A percentile compares a stretch with the other conserved stretches of the same genome.
These are phyloP conservation scores for Candida albicans DNA, from an alignment of 1,139 yeast species.

Conservation along the genomic window DNA sequence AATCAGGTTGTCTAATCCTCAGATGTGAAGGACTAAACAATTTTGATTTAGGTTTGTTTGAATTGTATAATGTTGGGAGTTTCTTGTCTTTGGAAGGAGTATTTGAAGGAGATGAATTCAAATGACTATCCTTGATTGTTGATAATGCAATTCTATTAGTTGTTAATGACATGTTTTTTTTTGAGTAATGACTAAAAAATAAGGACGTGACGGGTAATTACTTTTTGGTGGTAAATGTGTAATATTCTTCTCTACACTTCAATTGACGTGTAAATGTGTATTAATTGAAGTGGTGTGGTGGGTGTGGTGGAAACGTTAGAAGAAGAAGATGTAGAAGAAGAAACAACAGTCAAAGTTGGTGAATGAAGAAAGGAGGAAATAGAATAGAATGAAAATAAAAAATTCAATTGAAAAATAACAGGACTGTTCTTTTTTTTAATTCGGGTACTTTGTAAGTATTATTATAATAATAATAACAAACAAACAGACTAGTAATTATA, in stretches of 20 bases:
- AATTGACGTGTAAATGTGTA: neutral
- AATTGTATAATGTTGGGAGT: conserved; percentile 7
- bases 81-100: conserved; percentile 7
- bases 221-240: neutral
- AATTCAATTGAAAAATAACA: neutral
- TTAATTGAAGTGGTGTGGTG: too few relatives aligned
- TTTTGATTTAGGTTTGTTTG: conserved; percentile 3
- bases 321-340: too few relatives aligned
- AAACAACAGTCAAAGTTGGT: too few relatives aligned
- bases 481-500: too few relatives aligned
- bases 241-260: neutral
- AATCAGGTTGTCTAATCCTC: conserved; percentile 11
- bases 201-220: neutral
- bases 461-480: neutral
- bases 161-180: conserved; percentile 14
- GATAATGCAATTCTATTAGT: conserved; percentile 39
- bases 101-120: conserved; percentile 23
- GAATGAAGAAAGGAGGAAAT: neutral
- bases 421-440: neutral
- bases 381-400: neutral
- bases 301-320: too few relatives aligned
- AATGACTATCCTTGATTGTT: conserved; percentile 32
- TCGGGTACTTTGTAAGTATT: neutral
- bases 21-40: neutral
- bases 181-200: too few relatives aligned